Evolutionary conservation across 192 early-diverging fungal species (phyloP), one percentile per base, ranked within the genome.

Genomic region (Backusella parvicylindrica): DNA sequence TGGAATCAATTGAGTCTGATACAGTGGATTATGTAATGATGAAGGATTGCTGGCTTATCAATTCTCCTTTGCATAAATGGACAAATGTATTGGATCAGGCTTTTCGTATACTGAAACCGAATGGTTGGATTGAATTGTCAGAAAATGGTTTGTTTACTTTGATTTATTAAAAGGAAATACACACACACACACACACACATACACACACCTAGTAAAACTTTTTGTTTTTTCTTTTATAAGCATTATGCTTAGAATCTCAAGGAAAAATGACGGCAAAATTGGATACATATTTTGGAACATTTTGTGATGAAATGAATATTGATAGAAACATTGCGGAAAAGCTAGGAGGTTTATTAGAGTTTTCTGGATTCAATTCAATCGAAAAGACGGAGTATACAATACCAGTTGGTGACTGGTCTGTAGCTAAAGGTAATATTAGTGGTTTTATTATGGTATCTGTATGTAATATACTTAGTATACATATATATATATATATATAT

Each of bases 321-420:
- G 71, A 77, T 41, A 38, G 23, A 16, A 11, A 30, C 1, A 30
- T 64, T 16, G 35, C 16, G n/a, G 18, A 28, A 1, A 50, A 33
- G 13, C 28, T 68, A 6, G 47, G 66, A 8, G n/a, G 53, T 16
- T 41, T 32, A 12, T 36, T 72, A 38, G 3, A 50, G n/a, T 16
- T 50, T 1, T 13, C 49, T 2, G 71, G 75, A 0, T 80, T 68
- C 64, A 64, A 30, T 8, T 7, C 23, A 15, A 67, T 75, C 40
- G 35, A 71, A 56, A 7, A 50, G 7, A 28, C 33, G 3, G 3
- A 11, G 32, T 30, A 32, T 47, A 12, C 38, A 30, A 33, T 79
- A 64, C 79, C 79, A 8, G 31, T 80, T 13, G 79, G 79, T 36
- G 79, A 80, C 70, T 80, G 79, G 79, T 30, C 74, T 11, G 12